A percentile compares a stretch with the other conserved stretches of the same genome.
These are phyloP conservation scores for Candolleomyces eurysporus DNA, from an alignment of 768 basidiomycete species.

Conservation along the genomic window DNA sequence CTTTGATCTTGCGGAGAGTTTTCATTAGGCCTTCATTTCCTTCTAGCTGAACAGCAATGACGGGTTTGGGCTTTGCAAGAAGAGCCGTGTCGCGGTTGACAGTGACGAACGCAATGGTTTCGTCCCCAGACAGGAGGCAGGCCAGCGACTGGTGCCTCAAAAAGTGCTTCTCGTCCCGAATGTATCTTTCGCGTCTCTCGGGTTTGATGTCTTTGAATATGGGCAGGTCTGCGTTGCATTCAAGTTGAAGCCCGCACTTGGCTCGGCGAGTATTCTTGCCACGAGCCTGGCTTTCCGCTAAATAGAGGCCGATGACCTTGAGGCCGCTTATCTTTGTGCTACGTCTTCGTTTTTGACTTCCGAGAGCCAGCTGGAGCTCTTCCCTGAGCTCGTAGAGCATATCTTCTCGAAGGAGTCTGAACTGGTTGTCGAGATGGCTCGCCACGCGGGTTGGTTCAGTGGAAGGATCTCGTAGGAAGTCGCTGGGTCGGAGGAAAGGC, in stretches of 20 bases:
- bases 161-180: constrained; percentile 39
- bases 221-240: constrained; percentile 33
- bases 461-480: constrained; percentile 42
- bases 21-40: constrained; percentile 36
- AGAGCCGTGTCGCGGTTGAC: constrained; percentile 54
- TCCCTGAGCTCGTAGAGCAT: constrained; percentile 59
- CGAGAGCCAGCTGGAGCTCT: constrained; percentile 43
- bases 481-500: constrained; percentile 49
- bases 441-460: constrained; percentile 35
- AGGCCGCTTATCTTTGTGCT: constrained; percentile 39
- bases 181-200: constrained; percentile 34
- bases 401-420: constrained; percentile 62
- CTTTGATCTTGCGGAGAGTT: constrained; percentile 39
- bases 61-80: constrained; percentile 41
- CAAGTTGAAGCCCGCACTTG: constrained; percentile 43
- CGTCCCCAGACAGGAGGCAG: constrained; percentile 47
- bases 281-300: constrained; percentile 13
- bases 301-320: constrained; percentile 33
- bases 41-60: constrained; percentile 53
- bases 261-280: constrained; percentile 5
- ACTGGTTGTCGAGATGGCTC: constrained; percentile 63
- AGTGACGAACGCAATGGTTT: constrained; percentile 51
- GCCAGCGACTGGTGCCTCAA: constrained; percentile 54
- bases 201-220: constrained; percentile 30
- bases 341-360: constrained; percentile 39